Evolutionary conservation across 75 land plant genomes (phyloP).

Genomic region (Pinus taeda): DNA sequence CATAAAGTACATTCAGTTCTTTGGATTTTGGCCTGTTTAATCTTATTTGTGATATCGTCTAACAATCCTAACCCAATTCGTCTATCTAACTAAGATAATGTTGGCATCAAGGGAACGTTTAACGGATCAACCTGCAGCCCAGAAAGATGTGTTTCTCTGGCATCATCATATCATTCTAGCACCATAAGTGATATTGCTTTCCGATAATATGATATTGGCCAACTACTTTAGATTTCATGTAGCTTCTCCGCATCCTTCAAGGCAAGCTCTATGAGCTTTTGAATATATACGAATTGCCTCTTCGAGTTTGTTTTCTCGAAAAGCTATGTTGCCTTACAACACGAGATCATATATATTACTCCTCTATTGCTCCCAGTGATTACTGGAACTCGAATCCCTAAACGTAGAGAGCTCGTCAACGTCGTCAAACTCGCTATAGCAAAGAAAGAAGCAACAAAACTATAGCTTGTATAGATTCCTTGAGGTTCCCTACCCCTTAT

Average conservation of each 20-base stretch:
- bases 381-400: slow-evolving; percentile 16
- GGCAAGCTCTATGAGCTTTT: no score
- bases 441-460: no score
- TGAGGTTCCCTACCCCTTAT: no score
- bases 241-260: no score
- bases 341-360: slow-evolving; percentile 33
- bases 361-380: slow-evolving; percentile 21
- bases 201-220: no score
- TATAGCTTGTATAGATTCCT: no score
- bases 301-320: slow-evolving; percentile 28
- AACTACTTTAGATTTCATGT: no score
- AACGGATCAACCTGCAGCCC: not conserved
- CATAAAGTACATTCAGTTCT: slow-evolving; percentile 87
- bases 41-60: slow-evolving; percentile 15
- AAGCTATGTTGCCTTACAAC: slow-evolving; percentile 44
- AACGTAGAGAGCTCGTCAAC: not conserved
- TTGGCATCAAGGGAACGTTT: slow-evolving; percentile 44
- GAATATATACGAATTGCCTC: slow-evolving; percentile 21
- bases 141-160: not conserved
- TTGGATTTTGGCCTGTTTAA: slow-evolving; percentile 41
- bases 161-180: no score
- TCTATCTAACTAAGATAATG: slow-evolving; percentile 44
- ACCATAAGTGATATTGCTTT: no score
- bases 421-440: not conserved
- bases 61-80: slow-evolving; percentile 10